Percentiles rank a stretch among this genome's conserved stretches.
These are phyloP conservation scores for Xylaria flabelliformis DNA, from an alignment of 495 filamentous ascomycete genomes.

Conservation along the genomic window DNA sequence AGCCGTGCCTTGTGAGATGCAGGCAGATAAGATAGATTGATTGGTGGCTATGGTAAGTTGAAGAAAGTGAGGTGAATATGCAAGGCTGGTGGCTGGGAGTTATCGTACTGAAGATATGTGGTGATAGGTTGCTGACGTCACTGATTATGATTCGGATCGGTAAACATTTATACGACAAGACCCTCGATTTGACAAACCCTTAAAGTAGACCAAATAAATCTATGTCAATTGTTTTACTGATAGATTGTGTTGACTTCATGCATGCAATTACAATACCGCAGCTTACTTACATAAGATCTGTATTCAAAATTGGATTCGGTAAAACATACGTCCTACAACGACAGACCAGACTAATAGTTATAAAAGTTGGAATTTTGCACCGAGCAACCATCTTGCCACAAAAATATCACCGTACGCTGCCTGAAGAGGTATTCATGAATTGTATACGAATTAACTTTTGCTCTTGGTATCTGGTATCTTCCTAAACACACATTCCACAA, in stretches of 20 bases:
- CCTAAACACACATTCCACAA: constrained; percentile 21
- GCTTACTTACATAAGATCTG: neutral
- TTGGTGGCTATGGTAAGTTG: neutral
- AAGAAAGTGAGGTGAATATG: neutral
- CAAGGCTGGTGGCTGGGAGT: constrained; percentile 1
- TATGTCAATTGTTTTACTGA: neutral
- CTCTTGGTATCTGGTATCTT: constrained; percentile 26
- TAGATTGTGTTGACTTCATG: neutral
- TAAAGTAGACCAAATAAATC: neutral
- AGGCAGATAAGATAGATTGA: neutral
- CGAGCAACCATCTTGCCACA: neutral
- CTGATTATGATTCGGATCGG: neutral
- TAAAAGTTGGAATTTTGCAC: neutral
- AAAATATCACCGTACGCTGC: neutral
- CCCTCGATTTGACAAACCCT: neutral
- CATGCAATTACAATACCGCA: neutral
- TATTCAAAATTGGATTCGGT: neutral
- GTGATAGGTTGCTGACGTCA: constrained; percentile 17
- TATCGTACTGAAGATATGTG: neutral
- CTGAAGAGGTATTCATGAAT: neutral
- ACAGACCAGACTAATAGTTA: neutral
- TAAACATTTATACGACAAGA: neutral
- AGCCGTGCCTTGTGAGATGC: neutral
- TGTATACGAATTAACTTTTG: neutral
- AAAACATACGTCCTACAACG: neutral